Base-by-base conservation (phyloP, 495 filamentous ascomycete genomes). In the Echria macrotheca region DNA sequence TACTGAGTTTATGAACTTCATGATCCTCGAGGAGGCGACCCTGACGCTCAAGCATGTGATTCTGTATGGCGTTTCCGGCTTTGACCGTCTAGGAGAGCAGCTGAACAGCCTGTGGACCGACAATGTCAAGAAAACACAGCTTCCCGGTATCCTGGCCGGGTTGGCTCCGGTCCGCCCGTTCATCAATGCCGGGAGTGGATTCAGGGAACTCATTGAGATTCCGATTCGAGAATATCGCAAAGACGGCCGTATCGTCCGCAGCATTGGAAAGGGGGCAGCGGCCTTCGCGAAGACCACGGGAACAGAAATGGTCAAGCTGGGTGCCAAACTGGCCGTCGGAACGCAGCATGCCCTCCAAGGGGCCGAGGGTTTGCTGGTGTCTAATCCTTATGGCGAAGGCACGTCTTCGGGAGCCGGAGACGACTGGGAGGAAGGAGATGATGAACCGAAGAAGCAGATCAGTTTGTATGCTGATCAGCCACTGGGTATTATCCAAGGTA, bases 1-100 rank as follows among this genome's bases (percentile, higher is more conserved):
- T 1, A 95, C 87, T 1, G 94, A 99, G 64, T 93, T 99, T 62
- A 97, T 97, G 94, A 97, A 99, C 68, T 95, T 99, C 64, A 78
- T 96, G 55, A 87, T 93, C 33, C 80, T 99, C 10, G 91, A 99
- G 50, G 81, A 86, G 45, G 79, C 91, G 2, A 83, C 93, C 49
- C 85, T 99, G 78, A 79, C 87, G 1, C 75, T 99, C 36, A 79
- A 85, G 10, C 94, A 89, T 60, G 84, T 85, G 28, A 96, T 97
- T 49, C 80, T 96, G 19, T 96, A 96, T 58, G 94, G 94, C 33
- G 80, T 95, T 6, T 82, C 82, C 4, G 91, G 93, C 0, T 94
- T 97, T 55, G 87, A 95, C 54, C 84, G 83, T 47, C 76, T 99
- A 19, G 87, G 89, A 25, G 79, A 87, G 57, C 87, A 82, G 7